Conservation (phyloP, 1,139 yeast genomes). For the Zygosaccharomyces pseudobailii region DNA sequence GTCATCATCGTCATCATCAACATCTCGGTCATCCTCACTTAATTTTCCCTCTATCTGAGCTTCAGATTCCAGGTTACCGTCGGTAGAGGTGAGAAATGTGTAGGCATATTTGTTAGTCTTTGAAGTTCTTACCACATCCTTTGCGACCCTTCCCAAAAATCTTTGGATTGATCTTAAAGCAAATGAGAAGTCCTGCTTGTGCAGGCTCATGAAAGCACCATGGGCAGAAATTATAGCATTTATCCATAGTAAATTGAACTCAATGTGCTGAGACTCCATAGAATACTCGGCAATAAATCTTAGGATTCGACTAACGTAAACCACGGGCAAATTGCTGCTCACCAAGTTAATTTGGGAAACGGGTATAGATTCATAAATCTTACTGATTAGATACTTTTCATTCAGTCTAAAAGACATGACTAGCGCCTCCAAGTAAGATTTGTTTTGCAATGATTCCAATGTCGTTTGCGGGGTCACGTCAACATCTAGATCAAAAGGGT, state of each 20-base stretch:
- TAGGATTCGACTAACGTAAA: conserved; percentile 66
- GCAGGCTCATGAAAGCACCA: conserved; percentile 65
- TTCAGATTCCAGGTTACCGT: conserved; percentile 25
- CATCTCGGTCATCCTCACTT: conserved; percentile 20
- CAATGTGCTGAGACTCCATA: conserved; percentile 78
- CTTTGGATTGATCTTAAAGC: conserved; percentile 70
- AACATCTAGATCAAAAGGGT: conserved; percentile 91
- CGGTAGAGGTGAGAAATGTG: conserved; percentile 40
- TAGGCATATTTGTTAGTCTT: conserved; percentile 53
- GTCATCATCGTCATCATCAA: conserved; percentile 28
- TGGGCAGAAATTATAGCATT: conserved; percentile 62
- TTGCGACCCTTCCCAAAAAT: conserved; percentile 67
- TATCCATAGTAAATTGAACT: conserved; percentile 80
- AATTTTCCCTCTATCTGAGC: conserved; percentile 1
- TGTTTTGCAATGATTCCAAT: conserved; percentile 55
- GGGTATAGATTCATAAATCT: conserved; percentile 74
- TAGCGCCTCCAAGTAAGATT: conserved; percentile 72
- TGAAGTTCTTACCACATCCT: conserved; percentile 59
- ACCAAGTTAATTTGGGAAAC: conserved; percentile 64
- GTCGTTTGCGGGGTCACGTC: conserved; percentile 86
- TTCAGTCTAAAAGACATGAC: conserved; percentile 93
- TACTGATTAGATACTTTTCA: conserved; percentile 67
- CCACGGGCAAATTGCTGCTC: conserved; percentile 62
- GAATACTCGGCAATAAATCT: conserved; percentile 67
- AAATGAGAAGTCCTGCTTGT: conserved; percentile 61